Conservation (phyloP, 2,329 filamentous ascomycete genomes). For the Colletotrichum liriopes region DNA sequence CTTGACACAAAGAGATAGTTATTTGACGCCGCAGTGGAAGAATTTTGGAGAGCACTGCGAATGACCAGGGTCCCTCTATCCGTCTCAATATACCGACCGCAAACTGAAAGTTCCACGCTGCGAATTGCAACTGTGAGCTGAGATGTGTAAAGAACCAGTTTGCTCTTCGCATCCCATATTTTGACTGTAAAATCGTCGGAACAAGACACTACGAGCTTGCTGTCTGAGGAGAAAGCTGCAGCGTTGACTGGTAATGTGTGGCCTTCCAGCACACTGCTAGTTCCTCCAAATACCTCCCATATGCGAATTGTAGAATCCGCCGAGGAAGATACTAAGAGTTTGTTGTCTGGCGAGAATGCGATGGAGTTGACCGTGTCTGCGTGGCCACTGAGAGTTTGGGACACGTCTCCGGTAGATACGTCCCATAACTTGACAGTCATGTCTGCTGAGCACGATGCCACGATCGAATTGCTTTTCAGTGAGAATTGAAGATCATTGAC, state of each 20-base stretch:
- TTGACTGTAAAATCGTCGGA: neutral
- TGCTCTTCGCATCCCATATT: neutral
- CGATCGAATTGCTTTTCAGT: neutral
- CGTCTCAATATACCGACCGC: neutral
- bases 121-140: neutral
- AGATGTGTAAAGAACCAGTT: neutral
- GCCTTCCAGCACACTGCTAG: neutral
- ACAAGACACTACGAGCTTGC: neutral
- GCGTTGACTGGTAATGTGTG: neutral
- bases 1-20: too few relatives aligned
- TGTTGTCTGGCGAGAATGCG: too few relatives aligned
- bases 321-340: too few relatives aligned
- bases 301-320: too few relatives aligned
- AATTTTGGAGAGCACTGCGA: too few relatives aligned
- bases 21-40: too few relatives aligned
- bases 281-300: too few relatives aligned
- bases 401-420: neutral
- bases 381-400: too few relatives aligned
- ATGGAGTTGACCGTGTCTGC: too few relatives aligned
- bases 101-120: neutral
- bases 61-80: neutral
- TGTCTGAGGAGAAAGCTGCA: neutral
- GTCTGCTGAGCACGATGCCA: neutral
- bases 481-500: neutral
- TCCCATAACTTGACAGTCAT: neutral